These are phyloP conservation scores for Exophiala sp. DNA, from an alignment of 2,329 filamentous ascomycete species.

Conservation along the genomic window DNA sequence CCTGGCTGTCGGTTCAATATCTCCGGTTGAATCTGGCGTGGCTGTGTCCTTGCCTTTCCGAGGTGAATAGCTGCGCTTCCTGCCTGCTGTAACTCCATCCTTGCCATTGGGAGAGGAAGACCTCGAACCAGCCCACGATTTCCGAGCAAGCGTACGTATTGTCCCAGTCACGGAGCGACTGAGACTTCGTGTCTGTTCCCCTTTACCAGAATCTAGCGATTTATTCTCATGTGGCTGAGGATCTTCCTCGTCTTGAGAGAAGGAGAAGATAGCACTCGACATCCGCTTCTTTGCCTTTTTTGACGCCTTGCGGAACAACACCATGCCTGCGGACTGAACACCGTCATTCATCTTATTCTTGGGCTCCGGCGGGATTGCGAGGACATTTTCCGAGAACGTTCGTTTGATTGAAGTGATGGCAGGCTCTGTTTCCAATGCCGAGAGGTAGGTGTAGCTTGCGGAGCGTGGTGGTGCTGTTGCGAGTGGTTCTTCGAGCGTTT, in stretches of 20 bases:
- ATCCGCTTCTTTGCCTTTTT: constrained; percentile 30
- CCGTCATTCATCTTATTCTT: constrained; percentile 19
- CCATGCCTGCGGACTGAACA: constrained; percentile 23
- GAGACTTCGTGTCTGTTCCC: constrained; percentile 38
- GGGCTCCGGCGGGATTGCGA: constrained; percentile 37
- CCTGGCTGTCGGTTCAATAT: constrained; percentile 13
- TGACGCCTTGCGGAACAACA: constrained; percentile 27
- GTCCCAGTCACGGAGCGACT: constrained; percentile 48
- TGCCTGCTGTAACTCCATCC: constrained; percentile 31
- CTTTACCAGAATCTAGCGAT: constrained; percentile 29
- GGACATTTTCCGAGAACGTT: constrained; percentile 49
- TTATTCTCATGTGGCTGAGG: constrained; percentile 22
- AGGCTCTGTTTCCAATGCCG: constrained; percentile 37
- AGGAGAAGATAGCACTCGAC: constrained; percentile 36
- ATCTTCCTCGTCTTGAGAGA: constrained; percentile 37
- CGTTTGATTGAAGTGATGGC: constrained; percentile 43
- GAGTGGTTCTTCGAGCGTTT: constrained; percentile 2
- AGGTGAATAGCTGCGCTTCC: constrained; percentile 23
- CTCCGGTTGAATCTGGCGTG: constrained; percentile 8
- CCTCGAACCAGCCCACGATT: constrained; percentile 49
- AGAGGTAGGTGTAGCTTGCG: constrained; percentile 58
- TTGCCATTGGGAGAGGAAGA: constrained; percentile 43
- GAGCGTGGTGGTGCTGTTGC: constrained; percentile 45
- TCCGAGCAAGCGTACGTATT: constrained; percentile 49
- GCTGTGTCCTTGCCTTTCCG: constrained; percentile 12